phyloP scores from a whole-genome alignment of 2,329 filamentous ascomycete genomes.

The Huntiella decipiens region DNA sequence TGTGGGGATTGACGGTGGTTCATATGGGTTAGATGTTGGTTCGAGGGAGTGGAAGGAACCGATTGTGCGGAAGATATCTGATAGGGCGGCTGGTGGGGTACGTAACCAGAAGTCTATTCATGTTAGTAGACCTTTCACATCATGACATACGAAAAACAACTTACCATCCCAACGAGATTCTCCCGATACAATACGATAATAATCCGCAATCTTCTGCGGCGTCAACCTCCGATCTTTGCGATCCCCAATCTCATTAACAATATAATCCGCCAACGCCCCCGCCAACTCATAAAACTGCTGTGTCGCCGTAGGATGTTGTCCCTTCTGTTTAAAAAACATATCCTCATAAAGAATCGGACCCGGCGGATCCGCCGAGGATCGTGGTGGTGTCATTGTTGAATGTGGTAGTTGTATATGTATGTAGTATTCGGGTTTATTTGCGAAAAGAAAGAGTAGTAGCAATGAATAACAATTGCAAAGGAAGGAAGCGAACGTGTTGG shows the following conservation, averaged over 20 bases:
- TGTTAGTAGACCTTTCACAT: not conserved
- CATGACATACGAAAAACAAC: constrained; percentile 11
- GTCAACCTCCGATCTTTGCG: constrained; percentile 33
- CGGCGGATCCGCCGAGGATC: constrained; percentile 1
- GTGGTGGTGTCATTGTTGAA: not conserved
- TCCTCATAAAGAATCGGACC: constrained; percentile 8
- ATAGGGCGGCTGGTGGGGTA: constrained; percentile 54
- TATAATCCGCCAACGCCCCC: constrained; percentile 7
- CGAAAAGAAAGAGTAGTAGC: too few species aligned
- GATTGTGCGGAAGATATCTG: constrained; percentile 79
- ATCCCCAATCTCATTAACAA: constrained; percentile 34
- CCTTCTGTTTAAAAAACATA: constrained; percentile 8
- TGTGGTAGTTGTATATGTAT: not conserved
- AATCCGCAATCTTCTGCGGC: constrained; percentile 53
- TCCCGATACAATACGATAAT: constrained; percentile 44
- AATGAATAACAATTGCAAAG: too few species aligned
- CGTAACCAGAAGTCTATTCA: constrained; percentile 51
- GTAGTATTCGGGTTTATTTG: too few species aligned
- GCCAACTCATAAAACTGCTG: constrained; percentile 9
- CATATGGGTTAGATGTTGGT: constrained; percentile 53
- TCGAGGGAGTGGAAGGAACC: constrained; percentile 81
- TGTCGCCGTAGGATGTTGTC: constrained; percentile 4
- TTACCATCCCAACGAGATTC: constrained; percentile 56
- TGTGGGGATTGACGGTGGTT: constrained; percentile 59
- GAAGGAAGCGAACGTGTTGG: too few species aligned